Percentiles rank a stretch among this genome's conserved stretches.
phyloP scores from a whole-genome alignment of 2,329 filamentous ascomycete species.

The Calonectria pseudoturangicola region DNA sequence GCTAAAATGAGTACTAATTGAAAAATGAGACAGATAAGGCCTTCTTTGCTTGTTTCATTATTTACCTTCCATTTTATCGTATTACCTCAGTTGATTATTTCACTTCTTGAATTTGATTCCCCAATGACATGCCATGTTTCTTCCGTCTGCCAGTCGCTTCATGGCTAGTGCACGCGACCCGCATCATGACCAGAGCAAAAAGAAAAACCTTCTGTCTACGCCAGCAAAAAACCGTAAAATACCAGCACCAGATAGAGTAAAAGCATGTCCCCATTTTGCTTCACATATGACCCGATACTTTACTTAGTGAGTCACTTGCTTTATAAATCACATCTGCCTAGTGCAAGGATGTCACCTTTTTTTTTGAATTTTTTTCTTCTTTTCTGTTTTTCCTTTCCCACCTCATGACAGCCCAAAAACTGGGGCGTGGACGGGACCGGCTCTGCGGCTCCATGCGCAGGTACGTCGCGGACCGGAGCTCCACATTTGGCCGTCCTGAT shows the following conservation, averaged over 20 bases:
- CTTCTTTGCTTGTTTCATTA: too few species aligned
- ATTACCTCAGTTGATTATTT: too few species aligned
- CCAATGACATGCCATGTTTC: too few species aligned
- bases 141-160: too few species aligned
- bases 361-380: not conserved
- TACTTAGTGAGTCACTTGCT: conserved; percentile 15
- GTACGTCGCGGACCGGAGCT: conserved; percentile 23
- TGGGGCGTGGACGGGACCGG: conserved; percentile 17
- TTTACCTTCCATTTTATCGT: too few species aligned
- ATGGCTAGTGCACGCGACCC: too few species aligned
- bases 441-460: conserved; percentile 23
- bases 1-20: too few species aligned
- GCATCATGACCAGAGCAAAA: not conserved
- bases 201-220: not conserved
- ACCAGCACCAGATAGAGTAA: not conserved
- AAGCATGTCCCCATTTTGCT: not conserved
- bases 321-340: conserved; percentile 15
- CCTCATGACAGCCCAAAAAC: conserved; percentile 6
- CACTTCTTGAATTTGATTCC: too few species aligned
- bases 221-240: not conserved
- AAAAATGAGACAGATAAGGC: too few species aligned
- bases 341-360: too few species aligned
- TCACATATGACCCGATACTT: not conserved
- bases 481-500: conserved; percentile 25
- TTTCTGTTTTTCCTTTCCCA: not conserved